Conservation (phyloP, 73 alveolate genomes). For the Halteria grandinella region DNA sequence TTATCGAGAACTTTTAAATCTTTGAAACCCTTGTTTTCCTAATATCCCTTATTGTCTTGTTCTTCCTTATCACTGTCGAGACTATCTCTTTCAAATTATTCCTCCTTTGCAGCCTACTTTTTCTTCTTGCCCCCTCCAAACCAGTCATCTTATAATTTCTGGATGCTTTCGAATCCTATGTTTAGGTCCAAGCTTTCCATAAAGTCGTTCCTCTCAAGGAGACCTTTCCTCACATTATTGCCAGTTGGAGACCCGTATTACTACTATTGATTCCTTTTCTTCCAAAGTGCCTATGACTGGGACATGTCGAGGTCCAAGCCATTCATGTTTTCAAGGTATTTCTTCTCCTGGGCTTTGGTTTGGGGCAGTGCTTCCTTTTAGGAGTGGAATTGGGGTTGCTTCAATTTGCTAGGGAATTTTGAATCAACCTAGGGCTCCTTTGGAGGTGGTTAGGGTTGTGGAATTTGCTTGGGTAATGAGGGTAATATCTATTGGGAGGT, state of each 20-base stretch:
- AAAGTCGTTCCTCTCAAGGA: conserved; percentile 17
- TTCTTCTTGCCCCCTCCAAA: conserved; percentile 48
- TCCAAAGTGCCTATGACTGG: neutral
- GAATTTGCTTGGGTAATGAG: no score
- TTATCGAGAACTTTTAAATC: no score
- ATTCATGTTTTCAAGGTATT: conserved; percentile 8
- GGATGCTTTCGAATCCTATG: conserved; percentile 45
- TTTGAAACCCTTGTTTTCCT: no score
- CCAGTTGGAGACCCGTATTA: neutral
- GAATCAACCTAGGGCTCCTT: no score
- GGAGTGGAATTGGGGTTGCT: conserved; percentile 17
- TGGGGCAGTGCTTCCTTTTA: neutral
- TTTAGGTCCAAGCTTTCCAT: conserved; percentile 38
- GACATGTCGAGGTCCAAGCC: conserved; percentile 30
- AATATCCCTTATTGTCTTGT: no score
- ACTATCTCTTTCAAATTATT: no score
- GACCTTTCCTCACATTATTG: neutral
- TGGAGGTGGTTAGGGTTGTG: no score
- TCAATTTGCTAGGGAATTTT: no score
- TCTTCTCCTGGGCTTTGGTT: conserved; percentile 12
- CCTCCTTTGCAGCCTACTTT: neutral
- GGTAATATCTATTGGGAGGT: no score
- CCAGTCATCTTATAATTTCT: conserved; percentile 42
- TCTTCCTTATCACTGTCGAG: no score
- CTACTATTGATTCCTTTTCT: neutral